Conservation (phyloP, 257 asterid genomes). For the Nicotiana noctiflora region DNA sequence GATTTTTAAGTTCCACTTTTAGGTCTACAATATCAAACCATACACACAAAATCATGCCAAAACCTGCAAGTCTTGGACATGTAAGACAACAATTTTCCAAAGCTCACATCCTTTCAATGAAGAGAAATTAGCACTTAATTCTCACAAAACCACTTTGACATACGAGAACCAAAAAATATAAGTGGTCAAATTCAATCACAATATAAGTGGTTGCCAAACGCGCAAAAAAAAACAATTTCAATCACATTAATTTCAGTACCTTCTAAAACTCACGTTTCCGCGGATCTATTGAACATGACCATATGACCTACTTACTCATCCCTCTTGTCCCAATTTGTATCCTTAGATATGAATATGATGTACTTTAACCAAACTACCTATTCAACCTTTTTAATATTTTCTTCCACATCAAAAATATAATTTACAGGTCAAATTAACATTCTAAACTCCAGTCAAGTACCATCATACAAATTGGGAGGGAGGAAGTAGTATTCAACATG, state of each 20-base stretch:
- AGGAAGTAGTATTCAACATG: background rate
- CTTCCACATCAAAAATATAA: background rate
- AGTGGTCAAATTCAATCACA: too few relatives aligned
- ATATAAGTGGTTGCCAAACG: background rate
- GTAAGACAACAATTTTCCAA: background rate
- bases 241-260: background rate
- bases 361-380: background rate
- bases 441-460: background rate
- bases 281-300: background rate
- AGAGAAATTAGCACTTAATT: background rate
- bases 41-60: background rate
- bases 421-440: background rate
- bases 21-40: background rate
- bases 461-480: background rate
- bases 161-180: background rate
- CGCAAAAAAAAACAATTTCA: background rate
- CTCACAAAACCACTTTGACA: background rate
- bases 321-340: background rate
- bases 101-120: background rate
- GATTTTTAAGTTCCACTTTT: background rate
- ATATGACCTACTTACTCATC: background rate
- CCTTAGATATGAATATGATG: background rate
- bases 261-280: background rate
- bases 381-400: background rate
- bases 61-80: background rate